Evolutionary conservation across 768 basidiomycete genomes (phyloP).

Genomic region (Agaricus subrufescens): DNA sequence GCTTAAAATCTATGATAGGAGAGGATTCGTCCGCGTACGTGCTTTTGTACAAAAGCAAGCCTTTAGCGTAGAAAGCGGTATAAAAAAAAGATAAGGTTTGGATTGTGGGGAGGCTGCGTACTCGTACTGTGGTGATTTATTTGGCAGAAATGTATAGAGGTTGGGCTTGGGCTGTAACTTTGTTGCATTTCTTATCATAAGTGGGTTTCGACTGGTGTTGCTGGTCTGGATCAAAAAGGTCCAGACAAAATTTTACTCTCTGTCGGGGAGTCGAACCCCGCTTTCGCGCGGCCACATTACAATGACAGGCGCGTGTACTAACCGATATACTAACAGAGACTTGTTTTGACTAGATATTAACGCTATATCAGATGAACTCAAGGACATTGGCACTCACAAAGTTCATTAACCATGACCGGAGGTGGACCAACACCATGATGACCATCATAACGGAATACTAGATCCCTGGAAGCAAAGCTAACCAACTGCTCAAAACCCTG

Average conservation of each 20-base stretch:
- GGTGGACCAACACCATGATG: no score
- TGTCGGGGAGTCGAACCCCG: conserved; percentile 17
- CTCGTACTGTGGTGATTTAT: background rate
- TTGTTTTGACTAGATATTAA: background rate
- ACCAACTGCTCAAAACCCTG: no score
- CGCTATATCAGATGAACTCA: no score
- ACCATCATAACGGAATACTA: no score
- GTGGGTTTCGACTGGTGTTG: background rate
- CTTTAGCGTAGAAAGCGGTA: background rate
- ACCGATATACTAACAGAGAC: conserved; percentile 13
- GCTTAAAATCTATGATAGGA: conserved; percentile 55
- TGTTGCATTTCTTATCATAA: background rate
- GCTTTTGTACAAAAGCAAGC: conserved; percentile 12
- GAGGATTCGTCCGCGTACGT: conserved; percentile 20
- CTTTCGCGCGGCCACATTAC: conserved; percentile 10
- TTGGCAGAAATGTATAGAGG: background rate
- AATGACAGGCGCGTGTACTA: conserved; percentile 16
- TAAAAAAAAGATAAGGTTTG: no score
- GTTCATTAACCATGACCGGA: no score
- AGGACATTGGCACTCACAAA: no score
- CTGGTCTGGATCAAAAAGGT: background rate
- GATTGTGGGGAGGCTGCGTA: no score
- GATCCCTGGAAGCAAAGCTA: no score
- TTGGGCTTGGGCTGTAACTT: background rate
- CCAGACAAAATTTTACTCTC: conserved; percentile 6